Evolutionary conservation across 495 filamentous ascomycete genomes (phyloP).

Genomic region (Xylaria bambusicola): DNA sequence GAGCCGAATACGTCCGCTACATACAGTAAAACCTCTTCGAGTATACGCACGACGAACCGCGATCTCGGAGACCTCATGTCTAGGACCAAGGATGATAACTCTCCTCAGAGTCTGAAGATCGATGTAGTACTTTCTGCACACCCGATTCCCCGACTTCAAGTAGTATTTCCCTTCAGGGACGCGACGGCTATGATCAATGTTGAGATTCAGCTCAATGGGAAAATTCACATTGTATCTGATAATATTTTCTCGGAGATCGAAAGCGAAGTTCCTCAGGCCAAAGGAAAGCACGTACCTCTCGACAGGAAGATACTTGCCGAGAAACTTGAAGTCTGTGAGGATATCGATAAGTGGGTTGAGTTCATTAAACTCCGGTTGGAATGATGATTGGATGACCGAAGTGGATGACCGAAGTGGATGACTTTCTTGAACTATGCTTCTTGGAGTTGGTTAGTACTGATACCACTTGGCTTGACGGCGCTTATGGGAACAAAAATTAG

Average conservation of each 20-base stretch:
- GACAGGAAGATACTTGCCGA: constrained; percentile 21
- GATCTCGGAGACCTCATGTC: constrained; percentile 41
- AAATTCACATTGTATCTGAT: constrained; percentile 49
- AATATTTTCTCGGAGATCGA: constrained; percentile 38
- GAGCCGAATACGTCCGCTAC: neutral
- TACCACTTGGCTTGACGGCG: neutral
- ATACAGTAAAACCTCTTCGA: constrained; percentile 2
- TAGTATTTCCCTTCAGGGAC: constrained; percentile 51
- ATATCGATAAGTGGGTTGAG: constrained; percentile 33
- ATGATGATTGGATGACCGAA: neutral
- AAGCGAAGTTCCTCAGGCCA: constrained; percentile 1
- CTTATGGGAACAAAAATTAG: neutral
- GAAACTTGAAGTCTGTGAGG: constrained; percentile 28
- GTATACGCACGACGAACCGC: constrained; percentile 28
- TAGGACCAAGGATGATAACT: neutral
- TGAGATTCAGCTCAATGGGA: constrained; percentile 64
- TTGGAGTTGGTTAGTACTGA: neutral
- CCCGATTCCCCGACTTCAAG: constrained; percentile 47
- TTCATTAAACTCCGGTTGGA: constrained; percentile 25
- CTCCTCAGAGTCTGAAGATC: constrained; percentile 33
- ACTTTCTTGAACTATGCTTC: neutral
- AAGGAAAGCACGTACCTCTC: constrained; percentile 13
- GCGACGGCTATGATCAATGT: constrained; percentile 51
- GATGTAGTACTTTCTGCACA: constrained; percentile 52
- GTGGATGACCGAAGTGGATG: neutral